A percentile compares a stretch with the other conserved stretches of the same genome.
phyloP scores from a whole-genome alignment of 768 basidiomycete genomes.

The Suillus brevipes region DNA sequence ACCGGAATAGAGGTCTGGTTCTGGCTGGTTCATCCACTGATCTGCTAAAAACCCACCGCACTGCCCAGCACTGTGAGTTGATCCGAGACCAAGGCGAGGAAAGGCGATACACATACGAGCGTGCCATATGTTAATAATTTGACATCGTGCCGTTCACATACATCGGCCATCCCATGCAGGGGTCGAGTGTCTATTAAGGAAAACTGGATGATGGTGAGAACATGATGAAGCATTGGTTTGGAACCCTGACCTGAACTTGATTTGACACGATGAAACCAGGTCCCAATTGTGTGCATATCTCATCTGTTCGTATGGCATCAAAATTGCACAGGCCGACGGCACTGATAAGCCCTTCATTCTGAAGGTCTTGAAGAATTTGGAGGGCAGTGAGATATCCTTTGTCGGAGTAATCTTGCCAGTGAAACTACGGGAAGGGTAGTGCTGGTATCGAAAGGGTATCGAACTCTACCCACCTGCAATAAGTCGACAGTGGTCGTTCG shows the following conservation, averaged over 20 bases:
- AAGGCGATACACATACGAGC: conserved; percentile 46
- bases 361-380: conserved; percentile 58
- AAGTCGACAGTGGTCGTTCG: conserved; percentile 60
- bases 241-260: conserved; percentile 67
- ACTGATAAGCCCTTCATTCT: conserved; percentile 56
- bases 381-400: conserved; percentile 48
- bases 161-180: conserved; percentile 72
- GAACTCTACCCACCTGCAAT: conserved; percentile 54
- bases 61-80: conserved; percentile 36
- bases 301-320: conserved; percentile 70
- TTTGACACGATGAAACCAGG: conserved; percentile 75
- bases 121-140: conserved; percentile 84
- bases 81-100: conserved; percentile 10
- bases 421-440: conserved; percentile 50
- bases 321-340: conserved; percentile 82
- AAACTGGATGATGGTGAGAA: conserved; percentile 49
- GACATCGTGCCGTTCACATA: conserved; percentile 69
- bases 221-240: neutral
- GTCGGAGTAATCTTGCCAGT: conserved; percentile 73
- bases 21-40: conserved; percentile 64
- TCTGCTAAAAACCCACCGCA: conserved; percentile 84
- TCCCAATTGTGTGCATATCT: conserved; percentile 76
- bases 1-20: conserved; percentile 71
- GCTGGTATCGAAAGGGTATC: neutral
- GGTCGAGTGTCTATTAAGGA: conserved; percentile 81